Evolutionary conservation across 805 yeast genomes (phyloP).

Genomic region (Jamesozyma piceae): DNA sequence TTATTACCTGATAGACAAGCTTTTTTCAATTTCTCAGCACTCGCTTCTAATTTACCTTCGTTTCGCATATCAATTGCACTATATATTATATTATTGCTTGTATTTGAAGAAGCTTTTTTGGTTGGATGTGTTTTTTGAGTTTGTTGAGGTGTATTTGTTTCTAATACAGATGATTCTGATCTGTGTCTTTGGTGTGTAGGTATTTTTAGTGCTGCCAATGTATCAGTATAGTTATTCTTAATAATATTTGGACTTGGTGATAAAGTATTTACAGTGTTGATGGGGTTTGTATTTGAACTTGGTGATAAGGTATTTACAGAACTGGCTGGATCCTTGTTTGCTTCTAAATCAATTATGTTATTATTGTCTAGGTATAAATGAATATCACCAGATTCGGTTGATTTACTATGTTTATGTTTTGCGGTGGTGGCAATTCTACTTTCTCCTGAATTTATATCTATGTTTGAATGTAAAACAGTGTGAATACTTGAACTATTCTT

Average conservation of each 20-base stretch:
- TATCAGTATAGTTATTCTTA: not conserved
- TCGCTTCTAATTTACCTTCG: slow-evolving; percentile 54
- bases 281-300: not conserved
- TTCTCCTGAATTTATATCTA: too few species aligned
- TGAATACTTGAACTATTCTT: not conserved
- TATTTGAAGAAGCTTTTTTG: not conserved
- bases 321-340: not conserved
- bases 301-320: not conserved
- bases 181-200: too few species aligned
- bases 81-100: slow-evolving; percentile 1
- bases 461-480: not conserved
- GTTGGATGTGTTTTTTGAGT: not conserved
- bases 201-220: too few species aligned
- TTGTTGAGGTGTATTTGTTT: not conserved
- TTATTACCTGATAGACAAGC: slow-evolving; percentile 55
- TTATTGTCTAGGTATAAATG: slow-evolving; percentile 2
- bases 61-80: slow-evolving; percentile 42
- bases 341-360: slow-evolving; percentile 2
- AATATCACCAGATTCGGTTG: slow-evolving; percentile 2
- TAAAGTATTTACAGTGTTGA: not conserved
- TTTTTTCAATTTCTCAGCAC: slow-evolving; percentile 55
- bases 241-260: not conserved
- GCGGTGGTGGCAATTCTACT: not conserved
- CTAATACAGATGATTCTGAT: not conserved
- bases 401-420: slow-evolving; percentile 2